Evolutionary conservation across 805 yeast species (phyloP).

Genomic region (Ogataea nitratoaversa): DNA sequence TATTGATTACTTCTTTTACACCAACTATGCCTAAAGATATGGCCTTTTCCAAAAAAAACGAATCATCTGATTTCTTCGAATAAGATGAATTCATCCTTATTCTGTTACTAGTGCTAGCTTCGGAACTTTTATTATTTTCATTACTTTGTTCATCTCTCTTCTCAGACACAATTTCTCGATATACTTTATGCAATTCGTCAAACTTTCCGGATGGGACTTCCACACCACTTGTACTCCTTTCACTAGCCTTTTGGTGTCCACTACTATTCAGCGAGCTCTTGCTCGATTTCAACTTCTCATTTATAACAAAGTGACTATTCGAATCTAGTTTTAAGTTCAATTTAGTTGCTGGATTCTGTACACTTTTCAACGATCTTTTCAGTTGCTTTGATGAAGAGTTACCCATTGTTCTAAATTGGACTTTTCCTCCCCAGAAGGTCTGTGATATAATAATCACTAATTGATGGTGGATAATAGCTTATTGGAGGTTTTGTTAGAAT

Average conservation of each 20-base stretch:
- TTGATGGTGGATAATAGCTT: too few species aligned
- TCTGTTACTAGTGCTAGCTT: too few species aligned
- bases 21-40: constrained; percentile 22
- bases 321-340: constrained; percentile 12
- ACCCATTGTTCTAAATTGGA: constrained; percentile 19
- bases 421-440: not conserved
- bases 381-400: constrained; percentile 20
- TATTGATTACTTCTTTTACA: constrained; percentile 11
- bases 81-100: too few species aligned
- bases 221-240: too few species aligned
- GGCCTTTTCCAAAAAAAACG: constrained; percentile 19
- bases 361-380: constrained; percentile 10
- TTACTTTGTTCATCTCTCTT: too few species aligned
- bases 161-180: not conserved
- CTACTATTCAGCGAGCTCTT: not conserved
- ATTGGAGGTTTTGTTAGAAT: too few species aligned
- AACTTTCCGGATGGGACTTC: too few species aligned
- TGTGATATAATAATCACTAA: too few species aligned
- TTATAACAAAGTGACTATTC: constrained; percentile 5
- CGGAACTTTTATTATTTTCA: too few species aligned
- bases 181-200: too few species aligned
- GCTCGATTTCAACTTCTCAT: not conserved
- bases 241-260: too few species aligned
- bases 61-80: too few species aligned
- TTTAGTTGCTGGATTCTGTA: constrained; percentile 6